These are phyloP conservation scores for Crataegus laevigata DNA, from an alignment of 306 rosid genomes.

Conservation along the genomic window DNA sequence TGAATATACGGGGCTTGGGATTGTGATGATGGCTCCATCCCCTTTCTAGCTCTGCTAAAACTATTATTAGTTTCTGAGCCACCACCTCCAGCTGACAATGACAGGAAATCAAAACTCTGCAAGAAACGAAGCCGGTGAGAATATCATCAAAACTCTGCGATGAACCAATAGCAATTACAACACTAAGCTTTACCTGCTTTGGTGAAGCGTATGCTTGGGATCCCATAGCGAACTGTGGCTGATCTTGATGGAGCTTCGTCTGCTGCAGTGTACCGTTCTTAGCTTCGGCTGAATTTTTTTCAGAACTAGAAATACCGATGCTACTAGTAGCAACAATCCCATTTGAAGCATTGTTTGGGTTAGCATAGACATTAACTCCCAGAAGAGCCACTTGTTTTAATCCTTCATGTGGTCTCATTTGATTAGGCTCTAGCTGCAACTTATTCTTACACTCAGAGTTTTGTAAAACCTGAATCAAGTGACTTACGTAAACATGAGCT, in stretches of 20 bases:
- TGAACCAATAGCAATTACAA: conserved; percentile 6
- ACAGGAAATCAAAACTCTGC: conserved; percentile 61
- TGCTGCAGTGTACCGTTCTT: conserved; percentile 30
- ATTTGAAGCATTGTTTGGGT: conserved; percentile 14
- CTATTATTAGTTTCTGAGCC: conserved; percentile 29
- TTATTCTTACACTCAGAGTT: conserved; percentile 21
- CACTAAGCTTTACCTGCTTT: conserved; percentile 45
- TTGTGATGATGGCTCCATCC: conserved; percentile 33
- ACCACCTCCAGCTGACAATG: conserved; percentile 43
- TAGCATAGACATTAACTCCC: conserved; percentile 18
- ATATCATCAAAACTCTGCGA: not conserved
- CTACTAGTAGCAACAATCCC: conserved; percentile 20
- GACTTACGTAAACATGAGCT: conserved; percentile 59
- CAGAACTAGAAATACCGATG: not conserved
- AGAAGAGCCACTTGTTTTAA: conserved; percentile 24
- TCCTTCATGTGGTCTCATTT: conserved; percentile 26
- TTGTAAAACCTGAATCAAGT: conserved; percentile 35
- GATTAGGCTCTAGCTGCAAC: conserved; percentile 5
- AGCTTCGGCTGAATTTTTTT: conserved; percentile 20
- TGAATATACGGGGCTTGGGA: conserved; percentile 47
- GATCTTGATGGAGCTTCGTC: conserved; percentile 25
- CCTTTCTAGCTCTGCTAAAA: conserved; percentile 26
- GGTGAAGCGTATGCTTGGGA: conserved; percentile 24
- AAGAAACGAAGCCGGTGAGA: conserved; percentile 21
- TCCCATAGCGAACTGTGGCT: conserved; percentile 13